Conservation (phyloP, 805 yeast genomes). For the Cyberlindnera bimundalis region DNA sequence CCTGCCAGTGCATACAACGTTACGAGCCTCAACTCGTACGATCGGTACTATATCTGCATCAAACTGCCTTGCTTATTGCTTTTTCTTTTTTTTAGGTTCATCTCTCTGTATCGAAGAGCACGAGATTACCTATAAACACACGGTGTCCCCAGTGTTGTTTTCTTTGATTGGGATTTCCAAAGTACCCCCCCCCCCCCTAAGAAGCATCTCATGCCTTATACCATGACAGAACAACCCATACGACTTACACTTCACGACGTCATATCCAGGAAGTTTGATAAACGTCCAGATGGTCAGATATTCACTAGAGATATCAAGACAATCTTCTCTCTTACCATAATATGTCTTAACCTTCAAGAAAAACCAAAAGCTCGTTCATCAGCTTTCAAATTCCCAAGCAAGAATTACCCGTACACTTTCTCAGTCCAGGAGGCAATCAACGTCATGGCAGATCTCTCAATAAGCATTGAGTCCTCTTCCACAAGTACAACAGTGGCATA, state of each 20-base stretch:
- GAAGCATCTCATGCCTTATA: not conserved
- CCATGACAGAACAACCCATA: not conserved
- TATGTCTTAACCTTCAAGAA: slow-evolving; percentile 39
- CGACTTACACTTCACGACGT: slow-evolving; percentile 37
- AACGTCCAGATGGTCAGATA: slow-evolving; percentile 51
- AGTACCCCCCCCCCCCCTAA: no score
- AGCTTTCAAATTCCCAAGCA: slow-evolving; percentile 29
- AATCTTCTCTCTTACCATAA: slow-evolving; percentile 51
- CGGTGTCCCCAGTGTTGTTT: no score
- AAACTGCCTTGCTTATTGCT: no score
- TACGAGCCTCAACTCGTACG: slow-evolving; percentile 8
- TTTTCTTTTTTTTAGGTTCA: no score
- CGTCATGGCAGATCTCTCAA: slow-evolving; percentile 45
- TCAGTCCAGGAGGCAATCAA: slow-evolving; percentile 46
- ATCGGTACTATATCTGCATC: no score
- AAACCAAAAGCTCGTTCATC: slow-evolving; percentile 26
- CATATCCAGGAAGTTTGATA: slow-evolving; percentile 41
- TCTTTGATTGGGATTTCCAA: no score
- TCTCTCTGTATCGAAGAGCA: no score
- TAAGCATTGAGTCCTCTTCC: slow-evolving; percentile 45
- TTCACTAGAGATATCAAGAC: slow-evolving; percentile 56
- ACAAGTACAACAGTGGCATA: slow-evolving; percentile 56
- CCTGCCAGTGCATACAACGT: slow-evolving; percentile 8
- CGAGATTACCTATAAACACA: no score
- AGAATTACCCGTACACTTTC: slow-evolving; percentile 51